Conservation (phyloP, 2,329 filamentous ascomycete genomes). For the Pseudopyrenochaeta lycopersici region DNA sequence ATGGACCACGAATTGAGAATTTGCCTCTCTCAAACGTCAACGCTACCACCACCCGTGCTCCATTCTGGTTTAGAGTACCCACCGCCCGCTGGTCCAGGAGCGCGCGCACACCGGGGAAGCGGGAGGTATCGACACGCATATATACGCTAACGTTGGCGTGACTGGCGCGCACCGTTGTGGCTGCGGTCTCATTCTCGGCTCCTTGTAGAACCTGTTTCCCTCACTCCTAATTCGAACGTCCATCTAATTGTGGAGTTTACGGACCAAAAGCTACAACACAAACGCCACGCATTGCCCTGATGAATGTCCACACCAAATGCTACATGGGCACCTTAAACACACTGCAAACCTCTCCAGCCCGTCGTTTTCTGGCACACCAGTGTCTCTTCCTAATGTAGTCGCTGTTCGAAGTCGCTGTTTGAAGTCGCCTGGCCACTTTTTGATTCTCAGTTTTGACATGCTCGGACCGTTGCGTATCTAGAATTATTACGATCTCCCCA, state of each 20-base stretch:
- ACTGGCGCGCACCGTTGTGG: conserved; percentile 1
- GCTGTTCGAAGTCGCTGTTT: too few relatives aligned
- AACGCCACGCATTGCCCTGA: too few relatives aligned
- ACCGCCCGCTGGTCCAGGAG: conserved; percentile 17
- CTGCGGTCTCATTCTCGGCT: not conserved
- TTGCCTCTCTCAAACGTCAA: conserved; percentile 11
- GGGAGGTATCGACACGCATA: conserved; percentile 23
- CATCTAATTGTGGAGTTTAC: not conserved
- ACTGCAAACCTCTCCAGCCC: too few relatives aligned
- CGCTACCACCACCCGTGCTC: conserved; percentile 22
- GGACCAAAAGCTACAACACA: too few relatives aligned
- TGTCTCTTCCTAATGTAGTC: too few relatives aligned
- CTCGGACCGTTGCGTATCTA: too few relatives aligned
- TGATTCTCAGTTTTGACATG: too few relatives aligned
- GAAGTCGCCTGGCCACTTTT: too few relatives aligned
- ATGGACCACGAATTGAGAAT: not conserved
- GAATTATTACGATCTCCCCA: too few relatives aligned
- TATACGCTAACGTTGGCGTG: conserved; percentile 21
- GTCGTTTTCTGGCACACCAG: too few relatives aligned
- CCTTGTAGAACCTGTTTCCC: not conserved
- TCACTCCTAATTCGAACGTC: not conserved
- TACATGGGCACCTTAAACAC: too few relatives aligned
- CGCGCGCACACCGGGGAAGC: conserved; percentile 40
- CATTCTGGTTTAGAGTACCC: conserved; percentile 29
- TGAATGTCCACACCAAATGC: too few relatives aligned